A percentile compares a stretch with the other conserved stretches of the same genome.
These are phyloP conservation scores for Trametes gibbosa DNA, from an alignment of 768 basidiomycete species.

Conservation along the genomic window DNA sequence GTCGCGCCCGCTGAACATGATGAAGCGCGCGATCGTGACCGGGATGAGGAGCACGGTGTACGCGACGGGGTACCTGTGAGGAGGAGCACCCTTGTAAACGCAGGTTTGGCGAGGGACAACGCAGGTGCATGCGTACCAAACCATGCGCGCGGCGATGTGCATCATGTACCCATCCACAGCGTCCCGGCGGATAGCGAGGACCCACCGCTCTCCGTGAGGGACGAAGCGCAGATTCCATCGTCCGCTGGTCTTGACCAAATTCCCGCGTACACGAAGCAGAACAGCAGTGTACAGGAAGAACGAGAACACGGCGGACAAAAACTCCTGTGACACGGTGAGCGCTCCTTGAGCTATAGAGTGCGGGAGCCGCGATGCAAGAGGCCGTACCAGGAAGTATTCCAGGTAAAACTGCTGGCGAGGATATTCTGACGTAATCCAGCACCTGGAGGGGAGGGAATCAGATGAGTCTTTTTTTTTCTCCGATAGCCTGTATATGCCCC, in stretches of 20 bases:
- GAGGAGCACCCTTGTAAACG: neutral
- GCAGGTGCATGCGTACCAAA: conserved; percentile 28
- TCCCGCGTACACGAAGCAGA: conserved; percentile 38
- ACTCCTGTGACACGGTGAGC: conserved; percentile 27
- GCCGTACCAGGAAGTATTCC: conserved; percentile 44
- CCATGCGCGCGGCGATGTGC: conserved; percentile 31
- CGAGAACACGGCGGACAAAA: conserved; percentile 32
- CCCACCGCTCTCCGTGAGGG: conserved; percentile 31
- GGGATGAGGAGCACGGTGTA: conserved; percentile 34
- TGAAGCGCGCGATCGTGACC: conserved; percentile 34
- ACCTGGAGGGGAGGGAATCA: conserved; percentile 25
- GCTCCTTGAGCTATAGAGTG: neutral
- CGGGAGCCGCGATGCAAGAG: conserved; percentile 6
- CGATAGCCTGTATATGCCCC: neutral
- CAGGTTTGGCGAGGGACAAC: neutral
- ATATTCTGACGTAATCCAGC: conserved; percentile 46
- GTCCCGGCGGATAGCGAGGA: conserved; percentile 32
- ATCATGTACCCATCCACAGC: conserved; percentile 33
- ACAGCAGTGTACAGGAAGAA: conserved; percentile 34
- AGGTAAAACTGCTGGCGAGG: conserved; percentile 36
- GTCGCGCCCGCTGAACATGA: conserved; percentile 26
- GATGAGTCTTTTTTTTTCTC: neutral
- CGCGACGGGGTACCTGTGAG: conserved; percentile 22
- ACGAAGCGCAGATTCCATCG: conserved; percentile 33
- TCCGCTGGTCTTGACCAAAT: conserved; percentile 28